Evolutionary conservation across 2,329 filamentous ascomycete genomes (phyloP).

Genomic region (Pestalotiopsis sp.): DNA sequence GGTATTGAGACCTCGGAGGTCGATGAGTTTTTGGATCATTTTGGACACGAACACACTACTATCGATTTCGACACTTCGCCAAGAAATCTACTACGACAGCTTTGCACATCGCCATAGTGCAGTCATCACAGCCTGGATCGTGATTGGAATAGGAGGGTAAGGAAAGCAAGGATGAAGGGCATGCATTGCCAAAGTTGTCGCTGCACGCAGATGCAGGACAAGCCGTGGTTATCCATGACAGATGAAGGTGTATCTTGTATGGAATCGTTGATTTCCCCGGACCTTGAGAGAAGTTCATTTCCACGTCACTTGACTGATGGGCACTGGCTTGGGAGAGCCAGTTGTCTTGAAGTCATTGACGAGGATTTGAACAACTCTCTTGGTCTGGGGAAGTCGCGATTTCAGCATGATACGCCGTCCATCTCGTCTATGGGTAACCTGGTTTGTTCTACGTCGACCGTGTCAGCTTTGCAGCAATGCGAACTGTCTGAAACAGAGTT

Average conservation of each 20-base stretch:
- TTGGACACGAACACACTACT: too few relatives aligned
- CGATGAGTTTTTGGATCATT: too few relatives aligned
- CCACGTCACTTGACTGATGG: background rate
- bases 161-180: too few relatives aligned
- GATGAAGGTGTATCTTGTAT: background rate
- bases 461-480: constrained; percentile 3
- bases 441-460: constrained; percentile 3
- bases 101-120: too few relatives aligned
- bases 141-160: too few relatives aligned
- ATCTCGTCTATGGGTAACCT: constrained; percentile 6
- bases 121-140: too few relatives aligned
- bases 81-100: too few relatives aligned
- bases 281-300: background rate
- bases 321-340: constrained; percentile 11
- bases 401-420: background rate
- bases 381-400: background rate
- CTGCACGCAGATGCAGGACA: constrained; percentile 10
- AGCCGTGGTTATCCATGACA: background rate
- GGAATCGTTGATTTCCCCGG: background rate
- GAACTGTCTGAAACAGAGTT: background rate
- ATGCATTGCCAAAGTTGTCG: constrained; percentile 2
- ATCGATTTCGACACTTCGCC: too few relatives aligned
- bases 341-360: background rate
- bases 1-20: too few relatives aligned
- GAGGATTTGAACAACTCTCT: background rate